These are phyloP conservation scores for Neurospora sp. DNA, from an alignment of 495 filamentous ascomycete species.

Conservation along the genomic window DNA sequence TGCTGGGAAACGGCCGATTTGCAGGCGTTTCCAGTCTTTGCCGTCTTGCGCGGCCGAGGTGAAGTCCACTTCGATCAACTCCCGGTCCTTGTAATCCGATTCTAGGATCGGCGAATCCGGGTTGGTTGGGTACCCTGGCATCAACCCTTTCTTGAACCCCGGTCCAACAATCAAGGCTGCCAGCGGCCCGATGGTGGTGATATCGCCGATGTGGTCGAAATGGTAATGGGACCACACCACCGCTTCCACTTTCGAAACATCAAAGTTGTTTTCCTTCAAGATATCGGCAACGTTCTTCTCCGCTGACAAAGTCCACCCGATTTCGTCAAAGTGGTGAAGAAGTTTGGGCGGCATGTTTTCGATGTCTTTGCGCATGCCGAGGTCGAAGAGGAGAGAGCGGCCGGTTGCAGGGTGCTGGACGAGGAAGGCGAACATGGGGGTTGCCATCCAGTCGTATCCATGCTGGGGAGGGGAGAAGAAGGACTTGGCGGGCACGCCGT, in stretches of 20 bases:
- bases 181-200: constrained; percentile 36
- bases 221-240: constrained; percentile 53
- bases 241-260: constrained; percentile 38
- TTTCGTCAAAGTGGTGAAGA: constrained; percentile 9
- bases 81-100: constrained; percentile 29
- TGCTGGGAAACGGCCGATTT: constrained; percentile 41
- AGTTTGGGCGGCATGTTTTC: constrained; percentile 31
- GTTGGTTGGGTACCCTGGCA: constrained; percentile 43
- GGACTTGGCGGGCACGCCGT: constrained; percentile 13
- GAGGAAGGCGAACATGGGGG: constrained; percentile 44
- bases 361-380: constrained; percentile 46
- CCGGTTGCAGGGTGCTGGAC: constrained; percentile 37
- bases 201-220: constrained; percentile 52
- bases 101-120: constrained; percentile 31
- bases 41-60: neutral
- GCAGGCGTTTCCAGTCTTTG: constrained; percentile 9
- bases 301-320: constrained; percentile 22
- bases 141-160: constrained; percentile 36
- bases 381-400: constrained; percentile 45
- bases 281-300: constrained; percentile 42
- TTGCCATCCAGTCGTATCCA: constrained; percentile 29
- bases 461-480: constrained; percentile 36
- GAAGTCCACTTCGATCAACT: constrained; percentile 39
- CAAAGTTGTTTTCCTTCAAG: constrained; percentile 34
- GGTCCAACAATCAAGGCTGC: constrained; percentile 48